phyloP scores from a whole-genome alignment of 2,329 filamentous ascomycete species.

The Colletotrichum sp. region DNA sequence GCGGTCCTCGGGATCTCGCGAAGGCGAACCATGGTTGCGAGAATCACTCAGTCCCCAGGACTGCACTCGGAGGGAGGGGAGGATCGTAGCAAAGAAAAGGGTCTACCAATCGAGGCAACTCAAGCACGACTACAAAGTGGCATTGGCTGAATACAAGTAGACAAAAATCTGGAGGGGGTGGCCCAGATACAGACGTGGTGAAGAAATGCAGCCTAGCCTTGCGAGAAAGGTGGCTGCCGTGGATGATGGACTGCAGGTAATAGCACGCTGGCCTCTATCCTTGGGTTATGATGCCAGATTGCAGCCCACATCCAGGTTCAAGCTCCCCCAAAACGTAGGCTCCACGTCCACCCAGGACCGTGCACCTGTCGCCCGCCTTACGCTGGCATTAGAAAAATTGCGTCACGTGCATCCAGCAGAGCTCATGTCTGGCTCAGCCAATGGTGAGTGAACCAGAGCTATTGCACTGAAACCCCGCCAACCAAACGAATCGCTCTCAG shows the following conservation, averaged over 20 bases:
- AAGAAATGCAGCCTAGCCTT: slow-evolving; percentile 13
- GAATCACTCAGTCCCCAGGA: slow-evolving; percentile 28
- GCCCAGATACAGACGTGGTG: slow-evolving; percentile 14
- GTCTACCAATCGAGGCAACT: slow-evolving; percentile 2
- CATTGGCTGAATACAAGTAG: slow-evolving; percentile 3
- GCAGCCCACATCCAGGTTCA: slow-evolving; percentile 23
- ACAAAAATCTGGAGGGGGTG: background rate
- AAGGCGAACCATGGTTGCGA: slow-evolving; percentile 83
- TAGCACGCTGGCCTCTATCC: slow-evolving; percentile 9
- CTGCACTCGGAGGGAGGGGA: slow-evolving; percentile 14
- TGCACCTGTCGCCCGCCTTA: background rate
- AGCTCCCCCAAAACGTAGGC: background rate
- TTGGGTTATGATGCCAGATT: slow-evolving; percentile 26
- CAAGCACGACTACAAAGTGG: slow-evolving; percentile 5
- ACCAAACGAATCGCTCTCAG: slow-evolving; percentile 6
- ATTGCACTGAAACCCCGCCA: slow-evolving; percentile 7
- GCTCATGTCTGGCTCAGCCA: background rate
- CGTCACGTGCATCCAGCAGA: slow-evolving; percentile 11
- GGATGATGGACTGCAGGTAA: background rate
- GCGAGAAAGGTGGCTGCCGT: slow-evolving; percentile 7
- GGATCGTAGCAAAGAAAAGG: background rate
- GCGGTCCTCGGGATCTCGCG: slow-evolving; percentile 96
- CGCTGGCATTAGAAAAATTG: background rate
- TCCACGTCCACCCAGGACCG: slow-evolving; percentile 8
- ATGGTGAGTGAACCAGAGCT: slow-evolving; percentile 8